These are phyloP conservation scores for Kickxella alabastrina DNA, from an alignment of 192 early-diverging fungal genomes.

Conservation along the genomic window DNA sequence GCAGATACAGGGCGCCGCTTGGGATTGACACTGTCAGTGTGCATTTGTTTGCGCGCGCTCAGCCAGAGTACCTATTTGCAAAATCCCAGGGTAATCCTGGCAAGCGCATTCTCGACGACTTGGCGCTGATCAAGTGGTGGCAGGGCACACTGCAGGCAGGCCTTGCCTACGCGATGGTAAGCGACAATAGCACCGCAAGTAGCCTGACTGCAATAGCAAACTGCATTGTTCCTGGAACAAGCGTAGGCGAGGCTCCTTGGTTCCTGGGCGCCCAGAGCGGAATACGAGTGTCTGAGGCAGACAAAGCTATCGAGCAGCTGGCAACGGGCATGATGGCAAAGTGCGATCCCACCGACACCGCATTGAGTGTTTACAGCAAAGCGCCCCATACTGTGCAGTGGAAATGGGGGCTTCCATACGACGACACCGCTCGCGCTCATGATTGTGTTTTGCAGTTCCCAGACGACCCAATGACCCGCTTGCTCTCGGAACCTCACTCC, in stretches of 20 bases:
- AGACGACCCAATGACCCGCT: constrained; percentile 47
- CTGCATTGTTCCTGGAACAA: constrained; percentile 34
- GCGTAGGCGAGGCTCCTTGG: constrained; percentile 14
- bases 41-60: constrained; percentile 77
- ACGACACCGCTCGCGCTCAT: constrained; percentile 16
- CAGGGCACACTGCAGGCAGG: constrained; percentile 45
- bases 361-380: too few species aligned
- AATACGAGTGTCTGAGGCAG: neutral
- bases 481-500: constrained; percentile 32
- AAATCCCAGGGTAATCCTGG: constrained; percentile 58
- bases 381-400: too few species aligned
- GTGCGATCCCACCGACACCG: too few species aligned
- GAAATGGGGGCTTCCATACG: constrained; percentile 40
- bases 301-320: neutral
- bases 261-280: constrained; percentile 9
- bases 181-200: neutral
- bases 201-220: constrained; percentile 10
- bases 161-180: constrained; percentile 9
- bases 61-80: constrained; percentile 83
- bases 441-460: constrained; percentile 48
- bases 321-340: too few species aligned
- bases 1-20: constrained; percentile 13
- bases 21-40: constrained; percentile 22
- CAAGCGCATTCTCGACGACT: constrained; percentile 65
- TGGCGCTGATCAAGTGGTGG: constrained; percentile 76